These are phyloP conservation scores for Xylariaceae sp. DNA, from an alignment of 2,329 filamentous ascomycete genomes.

Conservation along the genomic window DNA sequence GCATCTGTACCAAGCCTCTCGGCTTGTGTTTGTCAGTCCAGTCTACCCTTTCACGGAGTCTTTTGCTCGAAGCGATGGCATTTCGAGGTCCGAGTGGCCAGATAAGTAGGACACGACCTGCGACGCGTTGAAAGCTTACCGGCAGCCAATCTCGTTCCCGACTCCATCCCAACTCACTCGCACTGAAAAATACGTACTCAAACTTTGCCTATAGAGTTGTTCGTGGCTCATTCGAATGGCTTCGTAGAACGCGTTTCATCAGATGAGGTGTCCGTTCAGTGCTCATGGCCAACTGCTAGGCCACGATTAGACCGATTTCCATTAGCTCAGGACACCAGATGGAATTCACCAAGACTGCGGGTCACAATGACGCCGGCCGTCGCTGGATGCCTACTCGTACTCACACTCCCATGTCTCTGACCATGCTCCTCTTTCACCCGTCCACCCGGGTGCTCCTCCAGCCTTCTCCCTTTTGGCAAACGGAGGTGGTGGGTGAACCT, in stretches of 20 bases:
- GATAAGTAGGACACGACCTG: no score
- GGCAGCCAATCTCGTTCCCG: no score
- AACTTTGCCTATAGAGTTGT: no score
- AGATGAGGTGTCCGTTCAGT: no score
- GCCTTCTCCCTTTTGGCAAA: conserved; percentile 12
- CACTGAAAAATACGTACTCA: conserved; percentile 6
- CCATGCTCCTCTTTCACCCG: neutral
- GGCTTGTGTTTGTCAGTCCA: neutral
- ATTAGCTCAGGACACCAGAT: neutral
- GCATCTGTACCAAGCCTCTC: no score
- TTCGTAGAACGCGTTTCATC: no score
- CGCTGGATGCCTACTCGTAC: conserved; percentile 2
- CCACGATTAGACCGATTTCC: no score
- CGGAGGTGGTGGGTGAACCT: conserved; percentile 11
- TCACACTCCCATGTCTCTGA: neutral
- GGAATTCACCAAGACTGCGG: conserved; percentile 8
- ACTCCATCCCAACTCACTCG: conserved; percentile 5
- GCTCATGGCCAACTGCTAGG: no score
- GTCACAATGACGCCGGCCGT: conserved; percentile 21
- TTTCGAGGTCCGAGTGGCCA: no score
- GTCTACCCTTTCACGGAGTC: conserved; percentile 13
- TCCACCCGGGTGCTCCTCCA: conserved; percentile 17
- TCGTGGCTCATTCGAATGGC: no score
- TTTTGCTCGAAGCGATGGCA: neutral
- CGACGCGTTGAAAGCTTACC: no score